Evolutionary conservation across 2,329 filamentous ascomycete genomes (phyloP), one percentile per base, ranked within the genome.

Genomic region (Huntiella abstrusa): DNA sequence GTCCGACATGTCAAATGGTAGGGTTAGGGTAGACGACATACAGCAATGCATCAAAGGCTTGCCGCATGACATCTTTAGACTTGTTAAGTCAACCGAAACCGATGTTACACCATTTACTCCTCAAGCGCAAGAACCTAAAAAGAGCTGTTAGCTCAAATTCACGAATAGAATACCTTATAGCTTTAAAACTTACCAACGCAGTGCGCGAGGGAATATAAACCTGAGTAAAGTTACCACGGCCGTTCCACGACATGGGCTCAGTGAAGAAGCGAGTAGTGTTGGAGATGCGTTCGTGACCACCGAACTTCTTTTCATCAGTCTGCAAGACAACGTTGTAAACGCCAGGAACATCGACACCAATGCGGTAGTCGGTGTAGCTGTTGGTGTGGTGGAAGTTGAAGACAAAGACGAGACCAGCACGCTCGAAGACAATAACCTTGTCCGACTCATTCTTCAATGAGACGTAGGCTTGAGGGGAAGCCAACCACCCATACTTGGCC

Each of bases 391-490:
- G 79, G 70, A 96, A 95, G 65, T 98, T 98, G 71, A 98, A 96
- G 55, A 95, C 72, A 69, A 87, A 98, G 8, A 98, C 68, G 49
- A 94, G 65, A 0, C 87, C 87, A 1, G 77, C 91, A 32, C 91
- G 76, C 67, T 98, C 91, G 59, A 95, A 98, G 3, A 94, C 87
- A 53, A 98, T 76, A 38, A 96, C 79, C 66, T 96, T 98, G 65
- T 98, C 91, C 15, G 63, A 68, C 58, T 96, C 86, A 59, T 98
- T 78, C 72, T 96, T 98, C 54, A 96, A 70, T 51, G 83, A 91
- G 57, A 98, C 79, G 60, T 91, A 93, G 0, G 87, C 91, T 63
- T 96, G 88, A 0, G 79, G 66, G 1, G 81, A 67, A 58, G 83
- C 77, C 34, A 98, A 69, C 91, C 91, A 98, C 53, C 87, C 86